Base-by-base conservation (phyloP, 768 basidiomycete species). In the Termitomyces sp. region DNA sequence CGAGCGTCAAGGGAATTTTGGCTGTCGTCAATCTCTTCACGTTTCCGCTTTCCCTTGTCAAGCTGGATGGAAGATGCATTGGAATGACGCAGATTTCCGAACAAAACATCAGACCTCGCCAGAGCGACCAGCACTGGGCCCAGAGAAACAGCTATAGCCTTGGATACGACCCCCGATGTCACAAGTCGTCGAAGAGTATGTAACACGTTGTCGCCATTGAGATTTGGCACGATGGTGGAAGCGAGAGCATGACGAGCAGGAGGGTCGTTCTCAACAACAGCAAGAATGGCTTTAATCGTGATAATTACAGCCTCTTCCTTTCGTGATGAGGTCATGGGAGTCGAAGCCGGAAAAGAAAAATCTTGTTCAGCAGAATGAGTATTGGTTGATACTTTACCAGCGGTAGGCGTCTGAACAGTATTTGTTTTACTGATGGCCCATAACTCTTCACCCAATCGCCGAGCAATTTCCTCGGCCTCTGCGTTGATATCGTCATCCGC, bases 1-100 rank as follows among this genome's bases (percentile, higher is more conserved):
- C 68, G 66, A 51, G 63, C 50, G 61, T 74, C 77, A 36, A 71
- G 66, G 26, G 61, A 55, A 28, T 68, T 70, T n/a, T 67, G 67
- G 6, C 68, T 71, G 33, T 73, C 77, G 38, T 82, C 82, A 26
- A 69, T 72, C 58, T 82, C 80, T 57, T 85, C 86, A 4, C 89
- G 82, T 69, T 88, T 91, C 44, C 90, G 83, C 69, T 92, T 91
- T n/a, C 87, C 86, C 63, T 81, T 84, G 68, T 87, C 83, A 1
- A 86, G 80, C 61, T 87, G 82, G 5, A 83, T 76, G 0, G 82
- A 79, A 28, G 87, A 72, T 14, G 84, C 82, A 55, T 85, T 82
- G 8, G 87, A 88, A 57, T 82, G 84, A 48, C 82, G 82, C 61
- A 89, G 75, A 18, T 77, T 81, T 2, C 84, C 81, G 67, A 92